These are phyloP conservation scores for Sporothrix humicola DNA, from an alignment of 2,329 filamentous ascomycete species.

Conservation along the genomic window DNA sequence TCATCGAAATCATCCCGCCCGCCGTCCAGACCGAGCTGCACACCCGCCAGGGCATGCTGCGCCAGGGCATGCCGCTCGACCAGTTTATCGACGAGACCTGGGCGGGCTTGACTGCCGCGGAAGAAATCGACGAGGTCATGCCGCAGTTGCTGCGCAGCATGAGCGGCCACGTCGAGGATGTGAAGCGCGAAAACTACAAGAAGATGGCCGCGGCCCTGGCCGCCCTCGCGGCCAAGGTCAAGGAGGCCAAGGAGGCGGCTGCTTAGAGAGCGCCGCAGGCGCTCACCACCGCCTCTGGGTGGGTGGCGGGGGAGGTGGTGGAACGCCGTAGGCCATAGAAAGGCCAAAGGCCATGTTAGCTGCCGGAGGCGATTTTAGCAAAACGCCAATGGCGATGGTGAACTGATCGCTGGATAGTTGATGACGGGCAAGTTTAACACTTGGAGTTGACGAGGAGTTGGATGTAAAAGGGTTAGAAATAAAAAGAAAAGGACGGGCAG, in stretches of 20 bases:
- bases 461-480: neutral
- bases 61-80: slow-evolving; percentile 44
- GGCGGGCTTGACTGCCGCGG: slow-evolving; percentile 48
- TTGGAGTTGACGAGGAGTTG: neutral
- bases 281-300: no score
- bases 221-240: neutral
- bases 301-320: no score
- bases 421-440: neutral
- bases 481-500: neutral
- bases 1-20: slow-evolving; percentile 58
- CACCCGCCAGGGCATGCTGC: slow-evolving; percentile 46
- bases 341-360: no score
- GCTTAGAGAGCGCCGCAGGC: neutral
- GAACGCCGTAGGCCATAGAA: no score
- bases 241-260: neutral
- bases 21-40: slow-evolving; percentile 58
- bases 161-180: slow-evolving; percentile 37
- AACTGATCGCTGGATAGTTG: neutral
- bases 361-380: neutral
- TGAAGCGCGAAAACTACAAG: slow-evolving; percentile 37
- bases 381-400: neutral
- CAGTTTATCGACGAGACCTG: slow-evolving; percentile 51
- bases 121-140: slow-evolving; percentile 46
- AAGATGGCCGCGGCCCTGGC: slow-evolving; percentile 18
- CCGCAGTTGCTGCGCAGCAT: slow-evolving; percentile 30